Evolutionary conservation across 129 eudicot species (phyloP).

Genomic region (Smallanthus sonchifolius): DNA sequence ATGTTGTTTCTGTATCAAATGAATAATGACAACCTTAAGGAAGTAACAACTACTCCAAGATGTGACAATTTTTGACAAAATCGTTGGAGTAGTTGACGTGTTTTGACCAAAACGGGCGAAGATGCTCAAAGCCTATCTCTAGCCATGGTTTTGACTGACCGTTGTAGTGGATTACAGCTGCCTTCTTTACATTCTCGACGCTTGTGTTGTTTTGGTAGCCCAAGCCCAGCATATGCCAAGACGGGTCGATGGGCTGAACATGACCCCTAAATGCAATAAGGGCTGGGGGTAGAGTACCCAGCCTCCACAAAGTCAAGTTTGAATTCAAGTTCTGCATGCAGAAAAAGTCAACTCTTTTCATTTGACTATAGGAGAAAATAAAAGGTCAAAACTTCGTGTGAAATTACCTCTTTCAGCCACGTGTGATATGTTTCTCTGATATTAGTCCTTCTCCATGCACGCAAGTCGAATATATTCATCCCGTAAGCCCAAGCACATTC

Average conservation of each 20-base stretch:
- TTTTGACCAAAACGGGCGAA: constrained; percentile 95
- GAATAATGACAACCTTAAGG: background rate
- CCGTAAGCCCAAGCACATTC: constrained; percentile 99
- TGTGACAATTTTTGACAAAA: constrained; percentile 74
- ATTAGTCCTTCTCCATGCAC: constrained; percentile 77
- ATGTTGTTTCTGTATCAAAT: background rate
- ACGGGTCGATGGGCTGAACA: constrained; percentile 77
- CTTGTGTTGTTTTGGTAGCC: constrained; percentile 82
- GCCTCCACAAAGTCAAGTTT: constrained; percentile 85
- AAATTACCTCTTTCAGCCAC: constrained; percentile 91
- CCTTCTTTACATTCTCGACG: constrained; percentile 64
- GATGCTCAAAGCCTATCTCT: constrained; percentile 91
- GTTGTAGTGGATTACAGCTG: constrained; percentile 97
- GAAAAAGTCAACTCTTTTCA: constrained; percentile 15
- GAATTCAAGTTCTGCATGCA: constrained; percentile 78
- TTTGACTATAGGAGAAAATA: background rate
- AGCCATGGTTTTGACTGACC: constrained; percentile 99
- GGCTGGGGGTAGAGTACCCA: constrained; percentile 95
- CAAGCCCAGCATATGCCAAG: constrained; percentile 98
- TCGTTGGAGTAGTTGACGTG: constrained; percentile 82
- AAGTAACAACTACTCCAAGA: constrained; percentile 57
- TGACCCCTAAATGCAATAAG: constrained; percentile 85
- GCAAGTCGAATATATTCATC: constrained; percentile 91
- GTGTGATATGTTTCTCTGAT: constrained; percentile 78
- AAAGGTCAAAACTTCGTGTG: background rate